Percentiles rank a stretch among this genome's conserved stretches.
These are phyloP conservation scores for Schwanniomyces sp. DNA, from an alignment of 805 yeast genomes.

Conservation along the genomic window DNA sequence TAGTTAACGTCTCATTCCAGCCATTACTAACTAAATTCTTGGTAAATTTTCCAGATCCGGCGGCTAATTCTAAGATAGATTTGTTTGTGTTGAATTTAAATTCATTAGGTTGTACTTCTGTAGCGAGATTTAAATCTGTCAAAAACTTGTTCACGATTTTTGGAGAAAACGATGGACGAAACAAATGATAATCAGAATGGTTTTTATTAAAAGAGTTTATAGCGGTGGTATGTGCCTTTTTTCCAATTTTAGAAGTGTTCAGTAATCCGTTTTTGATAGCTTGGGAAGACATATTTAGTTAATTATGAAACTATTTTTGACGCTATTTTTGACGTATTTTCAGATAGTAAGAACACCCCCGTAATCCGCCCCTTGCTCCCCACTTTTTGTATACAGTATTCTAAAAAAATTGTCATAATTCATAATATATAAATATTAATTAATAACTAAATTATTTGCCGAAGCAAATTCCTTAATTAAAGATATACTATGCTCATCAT, in stretches of 20 bases:
- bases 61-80: slow-evolving; percentile 50
- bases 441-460: background rate
- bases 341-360: too few species aligned
- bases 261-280: background rate
- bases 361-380: too few species aligned
- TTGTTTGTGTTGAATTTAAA: slow-evolving; percentile 18
- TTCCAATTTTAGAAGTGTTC: background rate
- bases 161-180: slow-evolving; percentile 50
- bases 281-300: background rate
- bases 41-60: slow-evolving; percentile 68
- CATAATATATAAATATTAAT: background rate
- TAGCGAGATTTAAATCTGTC: slow-evolving; percentile 30
- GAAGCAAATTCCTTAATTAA: background rate
- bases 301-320: too few species aligned
- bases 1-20: slow-evolving; percentile 35
- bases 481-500: background rate
- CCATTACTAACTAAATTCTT: slow-evolving; percentile 39
- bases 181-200: slow-evolving; percentile 50
- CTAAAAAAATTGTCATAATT: background rate
- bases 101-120: slow-evolving; percentile 3
- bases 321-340: too few species aligned
- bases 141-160: slow-evolving; percentile 45
- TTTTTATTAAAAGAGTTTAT: slow-evolving; percentile 50
- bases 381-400: too few species aligned
- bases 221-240: slow-evolving; percentile 34